Evolutionary conservation across 441 rosid species (phyloP), one percentile per base, ranked within the genome.

Genomic region (Gossypium schwendimanii): DNA sequence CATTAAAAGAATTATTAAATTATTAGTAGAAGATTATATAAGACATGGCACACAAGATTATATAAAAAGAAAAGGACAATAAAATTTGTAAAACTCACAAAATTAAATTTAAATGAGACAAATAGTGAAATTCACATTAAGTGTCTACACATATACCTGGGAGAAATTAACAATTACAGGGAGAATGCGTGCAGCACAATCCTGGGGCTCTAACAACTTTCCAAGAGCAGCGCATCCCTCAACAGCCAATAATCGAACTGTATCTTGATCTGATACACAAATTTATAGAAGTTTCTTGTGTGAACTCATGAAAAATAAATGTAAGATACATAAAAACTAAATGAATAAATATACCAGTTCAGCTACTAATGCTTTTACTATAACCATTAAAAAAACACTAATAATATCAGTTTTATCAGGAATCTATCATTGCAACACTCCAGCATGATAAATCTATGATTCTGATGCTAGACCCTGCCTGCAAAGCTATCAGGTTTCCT

Each of bases 221-320:
- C 98, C 98, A 61, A 94, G 96, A 45, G 97, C 90, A 74, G 97
- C 92, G 79, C 99, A 91, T 62, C 98, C 92, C 88, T 94, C 99
- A 79, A 94, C 99, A 36, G 97, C 96, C 89, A 92, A 81, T 76
- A 94, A 76, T 14, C 99, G 91, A 77, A 94, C 99, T n/a, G 99
- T 91, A 84, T 94, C 99, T 81, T 94, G 99, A 75, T 92, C 98
- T 94, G 92, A 69, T 69, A 81, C 52, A 9, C 58, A 75, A 50
- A 75, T 44, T 33, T 12, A 59, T 14, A 76, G 18, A 3, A 76
- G 33, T 7, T 18, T 33, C 64, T 57, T 41, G 9, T 15, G 31
- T 44, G 7, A 64, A 63, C 47, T 61, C 70, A 60, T 26, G 44
- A 28, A n/a, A 55, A 31, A 50, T 21, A 8, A 60, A 28, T 28